Base-by-base conservation (phyloP, 148 eudicot species). In the Vaccinium corymbosum region DNA sequence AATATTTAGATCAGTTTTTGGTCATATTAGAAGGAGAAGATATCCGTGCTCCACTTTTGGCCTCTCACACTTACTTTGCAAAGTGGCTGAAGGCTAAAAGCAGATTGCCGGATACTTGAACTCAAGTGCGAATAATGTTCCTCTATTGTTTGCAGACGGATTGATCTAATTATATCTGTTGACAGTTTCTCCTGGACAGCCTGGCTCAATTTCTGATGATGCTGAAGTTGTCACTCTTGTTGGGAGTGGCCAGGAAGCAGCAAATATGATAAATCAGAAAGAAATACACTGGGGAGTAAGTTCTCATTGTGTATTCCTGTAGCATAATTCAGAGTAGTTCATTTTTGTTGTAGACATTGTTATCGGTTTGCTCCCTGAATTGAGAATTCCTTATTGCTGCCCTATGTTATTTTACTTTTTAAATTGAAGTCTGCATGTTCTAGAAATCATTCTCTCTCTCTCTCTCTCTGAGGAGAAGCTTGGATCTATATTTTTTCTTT, bases 271-370 rank as follows among this genome's bases (percentile, higher is more conserved):
- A 86, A 97, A 94, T 87, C 95, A 94, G 92, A 97, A 92, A 89
- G 99, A 97, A 92, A 90, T 97, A 81, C 97, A 93, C 78, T 97
- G 99, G 99, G 99, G 99, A 89, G 98, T 94, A 86, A 90, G 98
- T 89, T 87, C 78, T 29, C 29, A 70, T 46, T 68, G 75, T 74
- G 38, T 35, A 35, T 35, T 48, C 16, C 73, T 48, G 59, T n/a
- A 64, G 49, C 20, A 50, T 3, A 19, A 66, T 13, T 4, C 6
- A 1, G 46, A 42, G 46, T 42, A n/a, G 55, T 49, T 72, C 74
- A 55, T 83, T 70, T 35, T 49, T 79, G 70, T 19, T n/a, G 27
- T 1, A 42, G 2, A 49, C 61, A 27, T 12, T 56, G 38, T 35
- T 62, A 16, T 53, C 80, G n/a, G 62, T 66, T 78, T 76, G 74